Evolutionary conservation across 305 asterid genomes (phyloP), one percentile per base, ranked within the genome.

Genomic region (Petunia hybrid): DNA sequence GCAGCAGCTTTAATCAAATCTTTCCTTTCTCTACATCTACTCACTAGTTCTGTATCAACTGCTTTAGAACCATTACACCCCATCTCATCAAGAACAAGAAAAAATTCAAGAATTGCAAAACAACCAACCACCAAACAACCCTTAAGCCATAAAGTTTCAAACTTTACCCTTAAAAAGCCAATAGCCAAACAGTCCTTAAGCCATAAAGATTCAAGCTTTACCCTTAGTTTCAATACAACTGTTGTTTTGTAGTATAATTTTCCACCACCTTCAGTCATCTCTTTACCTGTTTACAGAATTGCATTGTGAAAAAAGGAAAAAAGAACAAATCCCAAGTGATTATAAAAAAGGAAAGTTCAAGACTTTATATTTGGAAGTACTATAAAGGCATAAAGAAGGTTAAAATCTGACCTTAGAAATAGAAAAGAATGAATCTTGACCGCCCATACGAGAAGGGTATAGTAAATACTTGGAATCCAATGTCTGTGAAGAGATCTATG

Each of bases 21-120:
- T 39, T 90, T 85, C 80, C 99, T 81, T 90, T 93, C 93, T 9
- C 92, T 92, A 85, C 99, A 94, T 43, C 98, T 93, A 61, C 90
- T 85, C 63, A 94, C 98, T 82, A 94, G 76, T 63, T 94, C 97
- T 81, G 92, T 82, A 84, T 90, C 91, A 40, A 92, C 97, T 66
- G 88, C 89, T 85, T 94, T 94, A 41, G 99, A 96, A 81, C 81
- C 97, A 61, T 87, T 89, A 80, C 99, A 96, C 9, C 99, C 99
- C 98, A 95, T 94, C 16, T 38, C 65, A 8, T 12, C 79, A 53
- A 51, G 41, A 46, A 45, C 59, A 67, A 16, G 4, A 7, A 61
- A 13, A 51, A 51, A 10, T 13, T 56, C 31, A 14, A 39, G 31
- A 22, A 22, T 22, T 22, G 31, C 31, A 22, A 46, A 46, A 6